Percentiles rank a stretch among this genome's conserved stretches.
Evolutionary conservation across 768 basidiomycete species (phyloP).

Genomic region (Hydnum rufescens): DNA sequence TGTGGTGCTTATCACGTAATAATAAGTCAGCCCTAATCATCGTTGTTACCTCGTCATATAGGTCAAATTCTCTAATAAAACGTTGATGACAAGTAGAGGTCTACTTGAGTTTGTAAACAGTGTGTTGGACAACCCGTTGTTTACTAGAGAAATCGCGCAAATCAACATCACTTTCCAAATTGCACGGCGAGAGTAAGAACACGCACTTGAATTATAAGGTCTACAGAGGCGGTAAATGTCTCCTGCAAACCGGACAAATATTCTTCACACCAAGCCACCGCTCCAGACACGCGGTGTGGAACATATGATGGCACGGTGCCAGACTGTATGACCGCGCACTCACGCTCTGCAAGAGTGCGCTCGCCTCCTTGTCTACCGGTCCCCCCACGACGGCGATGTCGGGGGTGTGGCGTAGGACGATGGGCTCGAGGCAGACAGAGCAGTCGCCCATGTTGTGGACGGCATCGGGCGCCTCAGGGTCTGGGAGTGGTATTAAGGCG

Average conservation of each 20-base stretch:
- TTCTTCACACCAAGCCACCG: slow-evolving; percentile 75
- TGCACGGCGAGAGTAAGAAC: too few relatives aligned
- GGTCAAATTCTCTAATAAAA: too few relatives aligned
- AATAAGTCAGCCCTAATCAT: too few relatives aligned
- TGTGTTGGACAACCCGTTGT: too few relatives aligned
- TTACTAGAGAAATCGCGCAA: too few relatives aligned
- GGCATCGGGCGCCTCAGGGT: slow-evolving; percentile 47
- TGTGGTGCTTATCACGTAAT: too few relatives aligned
- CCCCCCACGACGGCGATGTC: slow-evolving; percentile 10
- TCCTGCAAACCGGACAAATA: slow-evolving; percentile 80
- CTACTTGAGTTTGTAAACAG: too few relatives aligned
- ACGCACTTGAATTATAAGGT: not conserved
- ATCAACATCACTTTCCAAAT: too few relatives aligned
- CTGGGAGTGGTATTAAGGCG: slow-evolving; percentile 48
- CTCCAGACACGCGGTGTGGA: slow-evolving; percentile 78
- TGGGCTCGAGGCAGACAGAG: slow-evolving; percentile 85
- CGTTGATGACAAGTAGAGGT: too few relatives aligned
- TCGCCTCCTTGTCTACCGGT: slow-evolving; percentile 16
- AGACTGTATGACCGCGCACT: slow-evolving; percentile 54
- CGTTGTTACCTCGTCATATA: too few relatives aligned
- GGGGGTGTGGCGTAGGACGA: slow-evolving; percentile 23
- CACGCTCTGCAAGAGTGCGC: slow-evolving; percentile 20
- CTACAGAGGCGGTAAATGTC: slow-evolving; percentile 62
- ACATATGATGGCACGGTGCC: slow-evolving; percentile 77
- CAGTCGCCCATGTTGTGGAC: slow-evolving; percentile 60